phyloP scores from a whole-genome alignment of 345 rosid genomes.

The Arabis alpina region DNA sequence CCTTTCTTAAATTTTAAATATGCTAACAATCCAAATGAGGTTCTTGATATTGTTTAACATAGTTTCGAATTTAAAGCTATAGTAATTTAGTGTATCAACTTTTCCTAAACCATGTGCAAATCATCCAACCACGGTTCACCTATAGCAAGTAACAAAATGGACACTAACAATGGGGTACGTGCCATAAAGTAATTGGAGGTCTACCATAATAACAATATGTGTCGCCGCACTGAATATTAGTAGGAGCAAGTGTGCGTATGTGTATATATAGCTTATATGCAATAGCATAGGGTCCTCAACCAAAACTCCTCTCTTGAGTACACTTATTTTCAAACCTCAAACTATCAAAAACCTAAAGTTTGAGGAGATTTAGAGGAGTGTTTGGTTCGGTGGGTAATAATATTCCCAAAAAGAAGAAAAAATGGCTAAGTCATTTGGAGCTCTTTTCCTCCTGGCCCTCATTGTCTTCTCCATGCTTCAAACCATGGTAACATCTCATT shows the following conservation, averaged over 20 bases:
- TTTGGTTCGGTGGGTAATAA: constrained; percentile 39
- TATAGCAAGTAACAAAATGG: constrained; percentile 16
- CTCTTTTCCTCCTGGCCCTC: constrained; percentile 60
- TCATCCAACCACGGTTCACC: constrained; percentile 26
- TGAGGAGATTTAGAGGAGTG: constrained; percentile 39
- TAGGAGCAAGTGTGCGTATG: constrained; percentile 13
- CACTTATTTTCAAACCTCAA: constrained; percentile 26
- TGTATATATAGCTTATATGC: constrained; percentile 51
- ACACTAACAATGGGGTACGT: constrained; percentile 2
- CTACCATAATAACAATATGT: background rate
- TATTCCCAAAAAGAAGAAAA: constrained; percentile 6
- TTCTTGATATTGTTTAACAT: no score
- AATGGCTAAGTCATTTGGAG: constrained; percentile 60
- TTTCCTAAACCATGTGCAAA: constrained; percentile 30
- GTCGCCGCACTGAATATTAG: constrained; percentile 16
- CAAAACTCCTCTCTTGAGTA: constrained; percentile 40
- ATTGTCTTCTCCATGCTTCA: constrained; percentile 70
- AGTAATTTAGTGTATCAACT: background rate
- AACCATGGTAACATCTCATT: constrained; percentile 51
- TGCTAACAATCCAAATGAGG: no score
- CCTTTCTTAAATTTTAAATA: background rate
- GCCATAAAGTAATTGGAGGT: constrained; percentile 5
- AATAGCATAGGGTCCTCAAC: constrained; percentile 39
- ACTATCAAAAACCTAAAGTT: constrained; percentile 24
- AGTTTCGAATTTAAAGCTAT: no score